A percentile compares a stretch with the other conserved stretches of the same genome.
phyloP scores from a whole-genome alignment of 1,139 yeast genomes.

The Arxiozyma slooffiae region DNA sequence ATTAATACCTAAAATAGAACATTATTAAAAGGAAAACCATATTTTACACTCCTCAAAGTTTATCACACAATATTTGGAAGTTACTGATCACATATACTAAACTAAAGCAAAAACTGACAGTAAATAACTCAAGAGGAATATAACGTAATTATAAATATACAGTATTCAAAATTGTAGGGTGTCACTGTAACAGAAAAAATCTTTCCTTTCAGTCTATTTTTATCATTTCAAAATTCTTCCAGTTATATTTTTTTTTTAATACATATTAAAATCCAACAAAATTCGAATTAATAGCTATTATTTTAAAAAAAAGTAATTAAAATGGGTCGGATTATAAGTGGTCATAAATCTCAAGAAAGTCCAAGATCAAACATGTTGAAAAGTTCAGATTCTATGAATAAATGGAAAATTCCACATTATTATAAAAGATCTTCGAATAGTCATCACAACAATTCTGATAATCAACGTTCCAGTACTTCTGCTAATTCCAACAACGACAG shows the following conservation, averaged over 20 bases:
- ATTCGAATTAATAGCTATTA: not conserved
- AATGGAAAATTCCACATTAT: conserved; percentile 30
- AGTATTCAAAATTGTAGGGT: not conserved
- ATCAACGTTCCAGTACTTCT: conserved; percentile 5
- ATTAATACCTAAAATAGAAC: too few species aligned
- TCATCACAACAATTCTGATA: conserved; percentile 5
- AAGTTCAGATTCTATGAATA: conserved; percentile 20
- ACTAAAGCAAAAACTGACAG: not conserved
- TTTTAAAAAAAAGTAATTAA: too few species aligned
- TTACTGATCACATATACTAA: not conserved
- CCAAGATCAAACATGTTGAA: conserved; percentile 10
- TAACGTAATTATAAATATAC: too few species aligned
- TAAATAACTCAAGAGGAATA: too few species aligned
- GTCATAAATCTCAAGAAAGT: conserved; percentile 3
- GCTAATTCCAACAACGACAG: conserved; percentile 1
- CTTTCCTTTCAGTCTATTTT: not conserved
- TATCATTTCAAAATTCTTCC: too few species aligned
- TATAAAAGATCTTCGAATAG: conserved; percentile 20
- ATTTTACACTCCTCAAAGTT: not conserved
- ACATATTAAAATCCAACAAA: not conserved
- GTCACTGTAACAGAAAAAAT: not conserved
- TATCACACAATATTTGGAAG: not conserved
- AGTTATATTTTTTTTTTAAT: too few species aligned
- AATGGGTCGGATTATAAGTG: conserved; percentile 4
- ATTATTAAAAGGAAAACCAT: too few species aligned